Evolutionary conservation across 768 basidiomycete genomes (phyloP).

Genomic region (Lentinula sp.): DNA sequence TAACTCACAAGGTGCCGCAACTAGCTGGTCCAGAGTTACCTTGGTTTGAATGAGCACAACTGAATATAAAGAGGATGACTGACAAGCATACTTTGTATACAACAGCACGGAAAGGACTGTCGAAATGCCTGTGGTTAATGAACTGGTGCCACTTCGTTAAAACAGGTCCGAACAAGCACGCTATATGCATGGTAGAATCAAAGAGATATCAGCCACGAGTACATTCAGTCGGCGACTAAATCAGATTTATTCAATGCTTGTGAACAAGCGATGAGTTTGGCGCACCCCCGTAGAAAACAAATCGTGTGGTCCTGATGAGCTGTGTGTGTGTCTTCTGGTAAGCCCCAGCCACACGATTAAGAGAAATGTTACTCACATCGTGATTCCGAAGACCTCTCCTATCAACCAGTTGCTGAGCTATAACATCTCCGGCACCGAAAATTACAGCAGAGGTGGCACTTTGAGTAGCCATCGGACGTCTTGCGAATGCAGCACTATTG

Average conservation of each 20-base stretch:
- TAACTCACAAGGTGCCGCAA: background rate
- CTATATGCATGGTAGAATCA: constrained; percentile 5
- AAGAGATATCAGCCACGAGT: constrained; percentile 15
- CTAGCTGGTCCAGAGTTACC: constrained; percentile 14
- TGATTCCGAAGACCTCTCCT: constrained; percentile 43
- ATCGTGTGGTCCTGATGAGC: constrained; percentile 28
- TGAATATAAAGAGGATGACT: too few relatives aligned
- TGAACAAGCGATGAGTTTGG: background rate
- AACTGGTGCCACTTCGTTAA: constrained; percentile 54
- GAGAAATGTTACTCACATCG: constrained; percentile 32
- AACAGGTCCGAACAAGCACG: constrained; percentile 48
- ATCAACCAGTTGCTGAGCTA: constrained; percentile 64
- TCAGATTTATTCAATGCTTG: background rate
- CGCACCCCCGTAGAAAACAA: constrained; percentile 48
- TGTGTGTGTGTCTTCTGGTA: background rate
- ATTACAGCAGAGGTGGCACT: constrained; percentile 28
- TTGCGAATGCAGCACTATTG: constrained; percentile 31
- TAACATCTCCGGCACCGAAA: constrained; percentile 49
- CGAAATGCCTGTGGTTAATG: constrained; percentile 44
- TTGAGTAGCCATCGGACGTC: constrained; percentile 25
- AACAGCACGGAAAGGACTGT: constrained; percentile 30
- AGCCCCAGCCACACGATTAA: too few relatives aligned
- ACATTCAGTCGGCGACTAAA: background rate
- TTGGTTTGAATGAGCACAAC: constrained; percentile 9
- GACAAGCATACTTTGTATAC: constrained; percentile 19